These are phyloP conservation scores for Xylaria flabelliformis DNA, from an alignment of 495 filamentous ascomycete species.

Conservation along the genomic window DNA sequence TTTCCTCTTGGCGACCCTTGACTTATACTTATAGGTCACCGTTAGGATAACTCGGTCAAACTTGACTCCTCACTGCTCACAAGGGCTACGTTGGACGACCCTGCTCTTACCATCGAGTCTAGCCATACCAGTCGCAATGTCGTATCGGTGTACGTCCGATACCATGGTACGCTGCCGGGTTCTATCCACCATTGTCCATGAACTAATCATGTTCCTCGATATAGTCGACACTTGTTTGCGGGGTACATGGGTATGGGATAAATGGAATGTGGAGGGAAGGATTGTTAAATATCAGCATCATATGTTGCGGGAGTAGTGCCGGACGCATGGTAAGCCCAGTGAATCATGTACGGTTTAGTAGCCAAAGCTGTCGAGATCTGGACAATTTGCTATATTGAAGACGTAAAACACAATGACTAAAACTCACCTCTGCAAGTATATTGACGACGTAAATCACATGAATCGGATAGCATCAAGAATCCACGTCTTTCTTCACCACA, in stretches of 20 bases:
- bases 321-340: not conserved
- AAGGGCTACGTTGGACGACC: not conserved
- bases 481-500: not conserved
- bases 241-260: constrained; percentile 21
- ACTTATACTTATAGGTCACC: not conserved
- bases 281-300: constrained; percentile 5
- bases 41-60: not conserved
- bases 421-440: not conserved
- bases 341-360: not conserved
- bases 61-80: not conserved
- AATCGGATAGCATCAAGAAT: not conserved
- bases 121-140: constrained; percentile 7
- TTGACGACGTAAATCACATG: not conserved
- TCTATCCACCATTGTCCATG: not conserved
- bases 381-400: not conserved
- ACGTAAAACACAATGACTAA: not conserved
- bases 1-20: not conserved
- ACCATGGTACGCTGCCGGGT: constrained; percentile 2
- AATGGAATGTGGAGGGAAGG: not conserved
- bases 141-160: not conserved
- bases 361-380: too few relatives aligned
- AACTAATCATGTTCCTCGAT: not conserved
- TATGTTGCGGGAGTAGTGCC: not conserved
- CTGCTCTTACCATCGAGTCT: constrained; percentile 8
- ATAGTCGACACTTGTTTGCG: not conserved